These are phyloP conservation scores for Penicillium sp. DNA, from an alignment of 2,329 filamentous ascomycete species.

Conservation along the genomic window DNA sequence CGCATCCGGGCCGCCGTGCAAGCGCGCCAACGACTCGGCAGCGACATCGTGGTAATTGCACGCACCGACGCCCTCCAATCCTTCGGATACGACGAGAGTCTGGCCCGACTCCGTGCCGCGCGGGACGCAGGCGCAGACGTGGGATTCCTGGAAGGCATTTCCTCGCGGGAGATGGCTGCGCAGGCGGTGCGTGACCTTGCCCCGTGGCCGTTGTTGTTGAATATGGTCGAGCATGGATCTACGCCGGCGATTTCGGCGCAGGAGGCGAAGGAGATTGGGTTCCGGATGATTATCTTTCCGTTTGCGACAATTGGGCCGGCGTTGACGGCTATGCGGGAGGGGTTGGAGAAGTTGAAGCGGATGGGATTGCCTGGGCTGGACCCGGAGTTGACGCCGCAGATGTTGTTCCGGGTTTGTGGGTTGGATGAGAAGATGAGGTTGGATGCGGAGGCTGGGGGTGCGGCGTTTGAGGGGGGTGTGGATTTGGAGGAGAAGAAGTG, in stretches of 20 bases:
- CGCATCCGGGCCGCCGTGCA: conserved; percentile 49
- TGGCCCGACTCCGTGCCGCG: conserved; percentile 48
- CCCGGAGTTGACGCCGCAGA: conserved; percentile 44
- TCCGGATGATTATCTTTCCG: conserved; percentile 52
- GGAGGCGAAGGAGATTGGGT: conserved; percentile 50
- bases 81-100: conserved; percentile 49
- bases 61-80: conserved; percentile 48
- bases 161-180: conserved; percentile 45
- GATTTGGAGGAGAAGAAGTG: conserved; percentile 33
- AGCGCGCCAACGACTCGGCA: conserved; percentile 41
- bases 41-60: conserved; percentile 55
- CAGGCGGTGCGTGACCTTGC: conserved; percentile 45
- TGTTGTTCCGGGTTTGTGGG: conserved; percentile 52
- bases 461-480: conserved; percentile 40
- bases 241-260: conserved; percentile 48
- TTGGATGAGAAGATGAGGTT: conserved; percentile 49
- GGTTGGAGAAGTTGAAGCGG: conserved; percentile 45
- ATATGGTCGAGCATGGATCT: conserved; percentile 53
- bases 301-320: conserved; percentile 49
- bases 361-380: conserved; percentile 43
- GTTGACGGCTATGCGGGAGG: conserved; percentile 44
- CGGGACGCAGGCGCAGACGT: conserved; percentile 50
- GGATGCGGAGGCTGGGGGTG: conserved; percentile 49
- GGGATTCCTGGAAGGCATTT: conserved; percentile 51
- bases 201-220: conserved; percentile 50